A percentile compares a stretch with the other conserved stretches of the same genome.
Evolutionary conservation across 257 asterid genomes (phyloP).

Genomic region (Ocimum tenuiflorum): DNA sequence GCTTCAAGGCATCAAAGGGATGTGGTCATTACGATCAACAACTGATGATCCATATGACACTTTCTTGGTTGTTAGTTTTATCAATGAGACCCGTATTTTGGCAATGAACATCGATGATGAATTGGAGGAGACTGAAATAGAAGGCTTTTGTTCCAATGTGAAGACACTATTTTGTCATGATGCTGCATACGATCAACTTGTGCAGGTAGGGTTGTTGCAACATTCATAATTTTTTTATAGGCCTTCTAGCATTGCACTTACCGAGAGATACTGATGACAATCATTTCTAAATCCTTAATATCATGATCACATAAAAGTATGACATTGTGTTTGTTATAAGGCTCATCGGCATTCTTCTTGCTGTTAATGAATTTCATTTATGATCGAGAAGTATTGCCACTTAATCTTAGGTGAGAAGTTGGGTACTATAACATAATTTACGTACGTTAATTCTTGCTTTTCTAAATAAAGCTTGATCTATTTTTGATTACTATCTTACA

Average conservation of each 20-base stretch:
- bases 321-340: background rate
- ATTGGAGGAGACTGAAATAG: conserved; percentile 91
- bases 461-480: background rate
- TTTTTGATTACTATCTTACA: background rate
- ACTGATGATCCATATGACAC: conserved; percentile 81
- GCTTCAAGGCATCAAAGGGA: too few species aligned
- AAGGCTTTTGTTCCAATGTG: conserved; percentile 69
- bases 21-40: conserved; percentile 89
- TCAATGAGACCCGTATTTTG: conserved; percentile 85
- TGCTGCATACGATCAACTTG: conserved; percentile 74
- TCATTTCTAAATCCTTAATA: too few species aligned
- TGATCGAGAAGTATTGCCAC: background rate
- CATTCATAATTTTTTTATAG: conserved; percentile 7
- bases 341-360: background rate
- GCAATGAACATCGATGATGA: conserved; percentile 94
- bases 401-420: background rate
- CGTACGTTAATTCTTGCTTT: background rate
- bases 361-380: too few species aligned
- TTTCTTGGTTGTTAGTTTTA: conserved; percentile 87
- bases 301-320: conserved; percentile 1
- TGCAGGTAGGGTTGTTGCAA: conserved; percentile 50
- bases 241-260: background rate
- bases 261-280: background rate
- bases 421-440: background rate
- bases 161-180: conserved; percentile 90